Evolutionary conservation across 257 asterid species (phyloP), one percentile per base, ranked within the genome.

Genomic region (Fraxinus pennsylvanica): DNA sequence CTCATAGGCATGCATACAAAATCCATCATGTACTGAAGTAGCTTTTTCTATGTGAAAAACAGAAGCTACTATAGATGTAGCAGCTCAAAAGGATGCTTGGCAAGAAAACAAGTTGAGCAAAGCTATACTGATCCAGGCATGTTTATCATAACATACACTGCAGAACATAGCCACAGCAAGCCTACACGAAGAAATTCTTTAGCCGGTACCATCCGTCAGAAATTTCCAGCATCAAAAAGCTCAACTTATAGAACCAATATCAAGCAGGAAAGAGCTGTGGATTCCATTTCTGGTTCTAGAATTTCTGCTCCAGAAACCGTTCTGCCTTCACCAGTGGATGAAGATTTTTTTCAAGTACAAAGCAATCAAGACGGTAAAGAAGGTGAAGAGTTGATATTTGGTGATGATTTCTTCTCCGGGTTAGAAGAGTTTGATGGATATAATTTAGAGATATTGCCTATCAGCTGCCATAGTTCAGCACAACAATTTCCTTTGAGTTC

Each of bases 41-140:
- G 1, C 69, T 63, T 63, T 59, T 63, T 63, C 19, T 57, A 65
- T 75, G 78, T 75, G 45, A 19, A 21, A 39, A 73, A 67, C 87
- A 95, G 99, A 89, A 95, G 98, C 81, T 95, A 95, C 77, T 95
- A 95, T 80, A 91, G 97, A 76, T 95, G 99, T 74, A 95, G 99
- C 87, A 95, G 97, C 86, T 87, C 90, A 71, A 95, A 93, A 78
- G 98, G 94, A 1, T 95, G 99, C 80, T 76, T 88, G 82, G 99
- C 99, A 74, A 90, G 98, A 71, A 95, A 92, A 82, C 97, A 90
- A 90, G 94, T 95, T 9, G 99, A 95, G 85, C 91, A 92, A 89
- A 95, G 97, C 88, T 87, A 88, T 76, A 84, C 77, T 1, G 97
- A 92, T 47, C 85, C 90, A 0, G 90, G 91, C 68, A 83, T 76